A percentile compares a stretch with the other conserved stretches of the same genome.
phyloP scores from a whole-genome alignment of 495 filamentous ascomycete genomes.

The Penicillium arizonense region DNA sequence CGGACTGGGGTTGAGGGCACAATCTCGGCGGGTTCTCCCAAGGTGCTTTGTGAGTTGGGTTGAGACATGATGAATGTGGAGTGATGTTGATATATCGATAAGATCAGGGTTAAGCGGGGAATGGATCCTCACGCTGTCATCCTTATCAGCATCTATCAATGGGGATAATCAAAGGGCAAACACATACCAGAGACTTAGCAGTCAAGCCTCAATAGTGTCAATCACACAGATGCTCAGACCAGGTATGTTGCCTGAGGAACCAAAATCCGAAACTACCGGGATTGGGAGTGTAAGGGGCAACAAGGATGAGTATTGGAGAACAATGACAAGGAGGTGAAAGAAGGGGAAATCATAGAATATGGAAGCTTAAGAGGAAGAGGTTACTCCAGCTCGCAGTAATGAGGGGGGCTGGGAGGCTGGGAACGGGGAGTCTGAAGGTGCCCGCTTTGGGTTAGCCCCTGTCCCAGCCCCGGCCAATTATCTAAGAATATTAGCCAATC shows the following conservation, averaged over 20 bases:
- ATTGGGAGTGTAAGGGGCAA: background rate
- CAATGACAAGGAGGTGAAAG: conserved; percentile 7
- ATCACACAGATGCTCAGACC: conserved; percentile 2
- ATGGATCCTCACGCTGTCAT: conserved; percentile 24
- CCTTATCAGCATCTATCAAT: conserved; percentile 16
- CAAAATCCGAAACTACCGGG: background rate
- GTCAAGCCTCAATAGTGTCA: background rate
- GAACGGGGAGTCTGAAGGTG: conserved; percentile 27
- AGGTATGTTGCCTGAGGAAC: conserved; percentile 5
- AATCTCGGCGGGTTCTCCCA: conserved; percentile 42
- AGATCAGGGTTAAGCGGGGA: conserved; percentile 15
- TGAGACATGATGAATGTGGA: conserved; percentile 36
- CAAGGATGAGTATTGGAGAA: background rate
- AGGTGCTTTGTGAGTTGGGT: conserved; percentile 35
- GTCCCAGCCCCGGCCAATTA: conserved; percentile 32
- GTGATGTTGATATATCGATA: conserved; percentile 9
- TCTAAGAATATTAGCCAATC: conserved; percentile 18
- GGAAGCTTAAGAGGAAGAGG: conserved; percentile 26
- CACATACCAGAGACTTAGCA: conserved; percentile 30
- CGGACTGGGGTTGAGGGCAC: conserved; percentile 35
- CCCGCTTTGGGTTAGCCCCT: conserved; percentile 17
- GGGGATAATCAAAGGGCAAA: conserved; percentile 18
- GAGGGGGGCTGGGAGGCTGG: conserved; percentile 44
- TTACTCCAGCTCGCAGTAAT: conserved; percentile 12
- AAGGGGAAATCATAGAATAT: conserved; percentile 16